A percentile compares a stretch with the other conserved stretches of the same genome.
phyloP scores from a whole-genome alignment of 2,329 filamentous ascomycete genomes.

The Parafenestella ontariensis region DNA sequence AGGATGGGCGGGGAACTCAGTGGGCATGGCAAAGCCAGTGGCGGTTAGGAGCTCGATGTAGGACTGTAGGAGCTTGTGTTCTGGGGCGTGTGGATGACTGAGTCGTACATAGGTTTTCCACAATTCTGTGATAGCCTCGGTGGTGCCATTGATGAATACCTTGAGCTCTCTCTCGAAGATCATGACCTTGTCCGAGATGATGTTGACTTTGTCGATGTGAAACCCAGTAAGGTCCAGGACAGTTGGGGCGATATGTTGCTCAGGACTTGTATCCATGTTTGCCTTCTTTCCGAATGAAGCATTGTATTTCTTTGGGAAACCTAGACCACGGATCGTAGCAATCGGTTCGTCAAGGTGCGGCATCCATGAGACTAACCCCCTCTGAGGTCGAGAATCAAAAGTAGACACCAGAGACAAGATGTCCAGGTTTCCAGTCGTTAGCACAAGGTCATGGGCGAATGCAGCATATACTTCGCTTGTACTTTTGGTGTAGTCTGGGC shows the following conservation, averaged over 20 bases:
- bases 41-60: conserved; percentile 17
- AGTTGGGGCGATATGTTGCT: background rate
- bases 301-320: conserved; percentile 19
- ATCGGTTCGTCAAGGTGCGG: conserved; percentile 13
- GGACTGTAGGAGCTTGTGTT: background rate
- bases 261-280: background rate
- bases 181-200: background rate
- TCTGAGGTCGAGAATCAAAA: background rate
- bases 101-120: conserved; percentile 1
- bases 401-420: conserved; percentile 13
- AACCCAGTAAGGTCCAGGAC: background rate
- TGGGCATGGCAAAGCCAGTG: conserved; percentile 12
- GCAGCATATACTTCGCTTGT: conserved; percentile 9
- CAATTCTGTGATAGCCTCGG: conserved; percentile 2
- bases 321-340: conserved; percentile 18
- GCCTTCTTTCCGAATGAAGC: conserved; percentile 7
- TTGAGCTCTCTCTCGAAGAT: conserved; percentile 2
- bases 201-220: background rate
- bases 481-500: conserved; percentile 13
- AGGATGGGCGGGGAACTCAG: conserved; percentile 13
- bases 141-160: background rate
- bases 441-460: conserved; percentile 11
- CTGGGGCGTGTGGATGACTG: background rate
- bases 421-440: conserved; percentile 7
- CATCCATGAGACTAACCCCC: conserved; percentile 12